Conservation (phyloP, 169 alveolate genomes). For the Sarcocystis neurona region DNA sequence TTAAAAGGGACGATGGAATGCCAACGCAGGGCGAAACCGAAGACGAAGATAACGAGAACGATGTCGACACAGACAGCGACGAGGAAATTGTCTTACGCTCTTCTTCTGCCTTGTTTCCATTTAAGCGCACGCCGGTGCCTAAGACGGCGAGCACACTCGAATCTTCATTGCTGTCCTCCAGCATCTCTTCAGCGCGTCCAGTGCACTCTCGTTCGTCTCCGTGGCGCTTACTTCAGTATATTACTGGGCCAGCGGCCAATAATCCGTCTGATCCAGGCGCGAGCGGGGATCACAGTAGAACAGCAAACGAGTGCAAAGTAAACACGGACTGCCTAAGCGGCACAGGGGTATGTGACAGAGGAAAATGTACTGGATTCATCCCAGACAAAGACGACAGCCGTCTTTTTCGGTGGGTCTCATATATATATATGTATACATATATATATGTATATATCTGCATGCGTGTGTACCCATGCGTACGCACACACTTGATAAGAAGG, state of each 20-base stretch:
- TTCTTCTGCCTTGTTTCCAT: too few species aligned
- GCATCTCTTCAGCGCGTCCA: too few species aligned
- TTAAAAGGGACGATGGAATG: too few species aligned
- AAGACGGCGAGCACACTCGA: too few species aligned
- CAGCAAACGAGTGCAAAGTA: conserved; percentile 40
- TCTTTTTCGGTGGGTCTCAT: conserved; percentile 32
- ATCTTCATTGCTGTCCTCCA: too few species aligned
- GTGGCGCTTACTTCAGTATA: conserved; percentile 40
- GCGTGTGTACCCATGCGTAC: too few species aligned
- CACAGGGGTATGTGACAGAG: conserved; percentile 46
- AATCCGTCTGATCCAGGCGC: conserved; percentile 13
- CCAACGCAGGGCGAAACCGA: too few species aligned
- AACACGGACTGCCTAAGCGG: conserved; percentile 59
- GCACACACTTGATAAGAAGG: too few species aligned
- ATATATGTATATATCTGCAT: too few species aligned
- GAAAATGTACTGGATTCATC: conserved; percentile 45
- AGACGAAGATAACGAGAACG: too few species aligned
- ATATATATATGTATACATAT: too few species aligned
- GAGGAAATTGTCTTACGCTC: not conserved
- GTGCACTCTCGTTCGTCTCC: conserved; percentile 31
- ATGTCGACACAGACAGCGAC: not conserved
- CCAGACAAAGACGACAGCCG: conserved; percentile 60
- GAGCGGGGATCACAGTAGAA: not conserved
- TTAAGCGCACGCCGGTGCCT: too few species aligned
- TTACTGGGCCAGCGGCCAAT: conserved; percentile 48